Conservation (phyloP, 1,139 yeast species). For the Starmera stellimalicola region DNA sequence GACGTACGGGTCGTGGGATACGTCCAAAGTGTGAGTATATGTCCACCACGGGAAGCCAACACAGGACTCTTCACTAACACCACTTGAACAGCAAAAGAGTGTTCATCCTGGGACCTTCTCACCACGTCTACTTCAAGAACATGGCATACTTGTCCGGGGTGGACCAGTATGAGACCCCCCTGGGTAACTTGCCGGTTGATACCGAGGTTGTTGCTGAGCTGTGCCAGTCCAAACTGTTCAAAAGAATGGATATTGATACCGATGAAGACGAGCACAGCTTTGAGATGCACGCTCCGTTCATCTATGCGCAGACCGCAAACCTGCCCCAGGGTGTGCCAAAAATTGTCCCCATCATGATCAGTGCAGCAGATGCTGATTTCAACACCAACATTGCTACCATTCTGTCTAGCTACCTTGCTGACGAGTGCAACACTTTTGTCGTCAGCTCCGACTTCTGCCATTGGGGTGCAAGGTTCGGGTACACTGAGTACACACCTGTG, state of each 20-base stretch:
- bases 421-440: constrained; percentile 58
- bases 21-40: constrained; percentile 28
- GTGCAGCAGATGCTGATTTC: constrained; percentile 42
- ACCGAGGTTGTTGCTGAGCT: constrained; percentile 31
- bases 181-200: constrained; percentile 70
- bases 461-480: constrained; percentile 83
- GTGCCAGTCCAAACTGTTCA: constrained; percentile 30
- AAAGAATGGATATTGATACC: constrained; percentile 43
- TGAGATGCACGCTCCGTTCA: constrained; percentile 88
- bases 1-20: constrained; percentile 66
- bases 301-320: constrained; percentile 36
- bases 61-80: no score
- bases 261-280: constrained; percentile 90
- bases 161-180: constrained; percentile 63
- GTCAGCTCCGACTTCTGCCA: constrained; percentile 93
- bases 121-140: constrained; percentile 70
- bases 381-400: constrained; percentile 37
- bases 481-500: constrained; percentile 44
- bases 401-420: constrained; percentile 45
- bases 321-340: constrained; percentile 34
- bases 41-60: no score
- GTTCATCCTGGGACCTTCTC: constrained; percentile 88
- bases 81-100: constrained; percentile 46
- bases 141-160: constrained; percentile 49
- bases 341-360: constrained; percentile 75